These are phyloP conservation scores for Vanrija humicola DNA, from an alignment of 1,284 basidiomycete genomes.

Conservation along the genomic window DNA sequence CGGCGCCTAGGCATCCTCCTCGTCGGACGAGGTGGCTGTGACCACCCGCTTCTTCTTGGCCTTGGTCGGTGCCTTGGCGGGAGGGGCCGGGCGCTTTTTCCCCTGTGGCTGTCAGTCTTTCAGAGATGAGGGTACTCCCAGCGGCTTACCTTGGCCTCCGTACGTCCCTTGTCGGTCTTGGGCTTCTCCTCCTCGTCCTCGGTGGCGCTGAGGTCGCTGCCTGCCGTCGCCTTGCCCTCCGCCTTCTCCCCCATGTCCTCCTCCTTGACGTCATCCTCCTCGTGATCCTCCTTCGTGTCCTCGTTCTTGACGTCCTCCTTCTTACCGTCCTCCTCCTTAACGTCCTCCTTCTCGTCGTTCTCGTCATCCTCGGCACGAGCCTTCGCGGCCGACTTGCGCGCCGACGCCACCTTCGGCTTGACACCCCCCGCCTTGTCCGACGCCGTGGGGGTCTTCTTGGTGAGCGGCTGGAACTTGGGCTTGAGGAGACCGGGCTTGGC, in stretches of 20 bases:
- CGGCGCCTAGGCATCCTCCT: not conserved
- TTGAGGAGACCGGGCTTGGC: not conserved
- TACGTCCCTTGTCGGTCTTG: not conserved
- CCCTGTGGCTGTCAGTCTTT: not conserved
- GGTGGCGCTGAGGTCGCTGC: too few species aligned
- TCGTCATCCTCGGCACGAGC: not conserved
- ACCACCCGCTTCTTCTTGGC: not conserved
- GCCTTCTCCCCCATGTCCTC: not conserved
- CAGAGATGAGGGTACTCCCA: not conserved
- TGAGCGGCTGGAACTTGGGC: not conserved
- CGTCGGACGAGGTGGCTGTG: not conserved
- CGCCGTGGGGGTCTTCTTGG: slow-evolving; percentile 19
- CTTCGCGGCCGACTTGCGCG: too few species aligned
- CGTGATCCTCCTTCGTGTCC: too few species aligned
- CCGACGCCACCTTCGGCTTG: not conserved
- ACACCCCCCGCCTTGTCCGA: not conserved
- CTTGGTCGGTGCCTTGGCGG: not conserved
- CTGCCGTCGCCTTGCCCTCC: too few species aligned
- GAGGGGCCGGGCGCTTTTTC: not conserved
- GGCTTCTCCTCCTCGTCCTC: not conserved
- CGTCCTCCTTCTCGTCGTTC: not conserved
- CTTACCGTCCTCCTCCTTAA: too few species aligned
- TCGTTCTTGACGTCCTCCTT: slow-evolving; percentile 2
- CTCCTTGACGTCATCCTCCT: not conserved
- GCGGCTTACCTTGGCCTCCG: too few species aligned